Evolutionary conservation across 78 protist species (phyloP), one percentile per base, ranked within the genome.

Genomic region (Corallochytrium limacisporum): DNA sequence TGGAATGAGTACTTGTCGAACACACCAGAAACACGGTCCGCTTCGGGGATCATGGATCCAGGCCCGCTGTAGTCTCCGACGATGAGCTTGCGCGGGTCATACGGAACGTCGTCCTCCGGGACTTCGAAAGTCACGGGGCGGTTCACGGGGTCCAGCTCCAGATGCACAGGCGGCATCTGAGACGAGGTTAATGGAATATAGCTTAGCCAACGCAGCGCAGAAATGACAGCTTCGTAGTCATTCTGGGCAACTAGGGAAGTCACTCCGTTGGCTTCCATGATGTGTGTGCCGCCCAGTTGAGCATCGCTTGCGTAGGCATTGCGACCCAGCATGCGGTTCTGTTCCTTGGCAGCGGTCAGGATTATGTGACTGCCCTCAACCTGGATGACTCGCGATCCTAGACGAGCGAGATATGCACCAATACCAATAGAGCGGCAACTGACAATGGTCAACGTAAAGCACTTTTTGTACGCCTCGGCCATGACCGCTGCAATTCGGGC

Each of bases 371-470:
- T 70, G 24, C 63, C 71, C 29, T 50, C 62, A 18, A 22, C 28
- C 62, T 89, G 94, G 20, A 89, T 74, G 42, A 81, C 74, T 24
- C 92, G 69, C 70, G 87, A 95, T 46, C 97, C 98, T 1, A 94
- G 79, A 31, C 98, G 84, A 32, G 81, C 92, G 15, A 94, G 72
- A 55, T 94, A 94, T 12, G 98, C 96, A 20, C 98, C 98, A 67
- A 94, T 94, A 47, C 98, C 98, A n/a, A 94, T 97, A 0, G 96
- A 75, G 26, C 98, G 76, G 65, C 95, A 94, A 1, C 93, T 72
- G 28, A 86, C 96, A 36, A 80, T 57, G 4, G 91, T 51, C 49
- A 94, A 59, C 12, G 98, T 94, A 74, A 88, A 87, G 62, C 66
- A 81, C 59, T 86, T 87, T 38, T 81, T 65, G 82, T 91, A 94